phyloP scores from a whole-genome alignment of 768 basidiomycete genomes.

The Collybiopsis luxurians region DNA sequence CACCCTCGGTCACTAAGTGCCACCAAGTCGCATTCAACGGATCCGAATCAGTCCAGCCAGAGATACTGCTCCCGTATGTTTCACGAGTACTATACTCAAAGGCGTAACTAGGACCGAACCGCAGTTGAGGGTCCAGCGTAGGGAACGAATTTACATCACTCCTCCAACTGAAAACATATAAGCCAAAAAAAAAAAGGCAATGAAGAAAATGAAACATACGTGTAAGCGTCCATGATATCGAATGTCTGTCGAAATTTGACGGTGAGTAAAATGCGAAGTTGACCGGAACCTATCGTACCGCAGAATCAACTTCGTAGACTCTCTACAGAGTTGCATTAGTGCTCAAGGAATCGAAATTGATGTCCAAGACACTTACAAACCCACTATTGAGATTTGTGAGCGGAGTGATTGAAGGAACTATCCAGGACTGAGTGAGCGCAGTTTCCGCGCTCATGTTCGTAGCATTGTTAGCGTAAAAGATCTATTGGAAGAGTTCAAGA shows the following conservation, averaged over 20 bases:
- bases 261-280: background rate
- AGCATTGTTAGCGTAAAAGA: conserved; percentile 72
- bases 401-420: conserved; percentile 69
- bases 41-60: conserved; percentile 46
- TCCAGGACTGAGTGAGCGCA: conserved; percentile 51
- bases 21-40: conserved; percentile 83
- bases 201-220: conserved; percentile 39
- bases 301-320: background rate
- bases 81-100: conserved; percentile 73
- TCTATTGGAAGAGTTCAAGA: conserved; percentile 31
- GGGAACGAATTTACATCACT: conserved; percentile 59
- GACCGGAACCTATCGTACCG: background rate
- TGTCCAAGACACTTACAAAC: conserved; percentile 31
- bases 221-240: conserved; percentile 75
- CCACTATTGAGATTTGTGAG: conserved; percentile 72
- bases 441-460: conserved; percentile 54
- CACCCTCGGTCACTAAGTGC: conserved; percentile 76
- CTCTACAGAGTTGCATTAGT: too few relatives aligned
- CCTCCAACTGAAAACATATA: conserved; percentile 47
- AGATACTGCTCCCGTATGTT: conserved; percentile 57
- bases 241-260: conserved; percentile 50
- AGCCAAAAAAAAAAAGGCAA: background rate
- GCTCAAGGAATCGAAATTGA: too few relatives aligned
- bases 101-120: conserved; percentile 57
- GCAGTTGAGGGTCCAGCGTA: conserved; percentile 52